Conservation (phyloP, 257 asterid species). For the Petunia axillaris region DNA sequence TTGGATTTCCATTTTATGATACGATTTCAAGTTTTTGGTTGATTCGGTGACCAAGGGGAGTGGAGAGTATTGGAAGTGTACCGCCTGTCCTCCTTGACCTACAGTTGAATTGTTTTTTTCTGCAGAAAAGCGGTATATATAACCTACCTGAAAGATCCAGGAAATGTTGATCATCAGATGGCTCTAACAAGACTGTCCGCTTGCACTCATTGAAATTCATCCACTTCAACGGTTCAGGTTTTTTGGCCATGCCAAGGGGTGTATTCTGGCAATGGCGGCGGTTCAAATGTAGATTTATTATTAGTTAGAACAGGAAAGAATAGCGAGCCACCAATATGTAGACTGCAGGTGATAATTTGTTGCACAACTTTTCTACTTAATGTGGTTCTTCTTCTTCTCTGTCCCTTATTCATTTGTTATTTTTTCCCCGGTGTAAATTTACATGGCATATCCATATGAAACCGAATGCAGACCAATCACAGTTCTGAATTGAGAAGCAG, state of each 20-base stretch:
- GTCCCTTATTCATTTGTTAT: neutral
- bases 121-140: constrained; percentile 21
- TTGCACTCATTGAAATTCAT: neutral
- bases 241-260: neutral
- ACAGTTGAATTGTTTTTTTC: neutral
- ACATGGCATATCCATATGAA: neutral
- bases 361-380: neutral
- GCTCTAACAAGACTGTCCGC: neutral
- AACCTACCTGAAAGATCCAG: neutral
- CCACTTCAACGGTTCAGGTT: neutral
- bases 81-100: neutral
- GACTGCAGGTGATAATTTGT: neutral
- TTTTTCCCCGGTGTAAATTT: neutral
- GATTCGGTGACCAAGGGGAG: neutral
- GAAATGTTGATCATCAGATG: neutral
- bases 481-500: constrained; percentile 13
- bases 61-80: neutral
- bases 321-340: constrained; percentile 1
- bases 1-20: constrained; percentile 12
- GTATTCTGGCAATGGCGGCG: constrained; percentile 2
- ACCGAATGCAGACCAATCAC: neutral
- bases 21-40: neutral
- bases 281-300: constrained; percentile 10
- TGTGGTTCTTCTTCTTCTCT: neutral
- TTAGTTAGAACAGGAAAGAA: constrained; percentile 20